These are phyloP conservation scores for Colletotrichum tanaceti DNA, from an alignment of 2,329 filamentous ascomycete species.

Conservation along the genomic window DNA sequence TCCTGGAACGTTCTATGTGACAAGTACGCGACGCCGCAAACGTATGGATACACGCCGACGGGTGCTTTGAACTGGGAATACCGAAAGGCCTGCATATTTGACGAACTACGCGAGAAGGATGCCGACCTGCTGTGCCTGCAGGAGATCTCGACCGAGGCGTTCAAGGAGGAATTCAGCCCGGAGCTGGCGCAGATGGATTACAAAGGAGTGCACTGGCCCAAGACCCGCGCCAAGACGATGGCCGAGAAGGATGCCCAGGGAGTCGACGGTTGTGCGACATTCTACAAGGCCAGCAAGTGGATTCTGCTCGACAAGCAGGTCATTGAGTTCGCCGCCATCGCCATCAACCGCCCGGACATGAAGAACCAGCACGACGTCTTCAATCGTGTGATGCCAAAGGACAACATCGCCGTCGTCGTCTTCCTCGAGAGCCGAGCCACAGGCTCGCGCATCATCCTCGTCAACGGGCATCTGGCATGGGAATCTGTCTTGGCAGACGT, in stretches of 20 bases:
- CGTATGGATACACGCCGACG: slow-evolving; percentile 91
- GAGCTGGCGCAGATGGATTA: slow-evolving; percentile 88
- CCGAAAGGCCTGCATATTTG: slow-evolving; percentile 82
- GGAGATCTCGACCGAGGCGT: slow-evolving; percentile 91
- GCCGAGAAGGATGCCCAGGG: slow-evolving; percentile 84
- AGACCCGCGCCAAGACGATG: slow-evolving; percentile 92
- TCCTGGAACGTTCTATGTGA: slow-evolving; percentile 98
- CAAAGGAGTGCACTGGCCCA: slow-evolving; percentile 93
- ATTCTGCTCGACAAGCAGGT: slow-evolving; percentile 93
- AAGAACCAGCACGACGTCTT: slow-evolving; percentile 98
- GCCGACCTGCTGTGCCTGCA: slow-evolving; percentile 94
- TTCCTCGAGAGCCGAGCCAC: slow-evolving; percentile 94
- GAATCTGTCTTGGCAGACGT: slow-evolving; percentile 91
- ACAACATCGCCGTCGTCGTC: slow-evolving; percentile 92
- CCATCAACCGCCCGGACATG: slow-evolving; percentile 95
- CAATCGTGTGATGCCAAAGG: slow-evolving; percentile 97
- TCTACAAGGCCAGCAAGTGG: slow-evolving; percentile 96
- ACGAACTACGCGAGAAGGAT: slow-evolving; percentile 81
- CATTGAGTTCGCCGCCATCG: slow-evolving; percentile 90
- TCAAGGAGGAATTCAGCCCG: slow-evolving; percentile 91
- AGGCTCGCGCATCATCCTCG: slow-evolving; percentile 90
- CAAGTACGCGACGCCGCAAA: slow-evolving; percentile 84
- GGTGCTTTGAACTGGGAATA: slow-evolving; percentile 88
- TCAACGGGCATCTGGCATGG: slow-evolving; percentile 96
- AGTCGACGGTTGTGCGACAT: slow-evolving; percentile 97